Conservation (phyloP, 768 basidiomycete species). For the Leccinum obscurum region DNA sequence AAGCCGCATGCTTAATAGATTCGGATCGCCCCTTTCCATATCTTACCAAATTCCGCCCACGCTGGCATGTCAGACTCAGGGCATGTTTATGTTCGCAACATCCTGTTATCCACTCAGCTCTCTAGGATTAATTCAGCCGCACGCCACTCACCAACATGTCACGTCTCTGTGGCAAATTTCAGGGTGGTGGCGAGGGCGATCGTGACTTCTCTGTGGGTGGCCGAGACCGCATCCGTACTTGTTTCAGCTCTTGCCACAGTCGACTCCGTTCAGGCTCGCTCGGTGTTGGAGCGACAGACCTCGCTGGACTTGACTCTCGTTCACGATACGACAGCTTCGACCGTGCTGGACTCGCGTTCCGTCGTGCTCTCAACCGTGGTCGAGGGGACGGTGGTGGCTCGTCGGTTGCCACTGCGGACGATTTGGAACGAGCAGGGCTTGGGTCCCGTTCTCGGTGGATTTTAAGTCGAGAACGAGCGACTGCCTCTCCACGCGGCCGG, state of each 20-base stretch:
- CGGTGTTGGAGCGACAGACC: conserved; percentile 30
- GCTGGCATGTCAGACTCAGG: conserved; percentile 1
- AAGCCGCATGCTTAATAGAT: conserved; percentile 20
- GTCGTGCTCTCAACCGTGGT: conserved; percentile 38
- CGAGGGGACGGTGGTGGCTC: conserved; percentile 30
- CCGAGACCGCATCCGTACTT: conserved; percentile 47
- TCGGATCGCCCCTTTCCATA: conserved; percentile 9
- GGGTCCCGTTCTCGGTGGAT: conserved; percentile 30
- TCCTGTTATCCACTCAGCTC: conserved; percentile 11
- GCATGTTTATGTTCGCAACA: conserved; percentile 7
- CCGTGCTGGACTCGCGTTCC: conserved; percentile 40
- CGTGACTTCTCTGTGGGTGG: conserved; percentile 45
- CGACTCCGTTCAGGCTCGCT: conserved; percentile 44
- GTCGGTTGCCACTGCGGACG: conserved; percentile 23
- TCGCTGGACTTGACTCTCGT: conserved; percentile 23
- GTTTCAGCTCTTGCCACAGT: conserved; percentile 57
- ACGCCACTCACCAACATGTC: conserved; percentile 13
- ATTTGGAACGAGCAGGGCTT: conserved; percentile 34
- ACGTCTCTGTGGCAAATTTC: conserved; percentile 24
- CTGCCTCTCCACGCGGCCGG: conserved; percentile 29
- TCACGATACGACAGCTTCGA: conserved; percentile 32
- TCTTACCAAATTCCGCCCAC: conserved; percentile 10
- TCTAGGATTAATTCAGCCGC: conserved; percentile 13
- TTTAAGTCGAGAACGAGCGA: conserved; percentile 28
- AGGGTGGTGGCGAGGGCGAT: conserved; percentile 40